Evolutionary conservation across 2,329 filamentous ascomycete species (phyloP), one percentile per base, ranked within the genome.

Genomic region (Botrytis byssoidea): DNA sequence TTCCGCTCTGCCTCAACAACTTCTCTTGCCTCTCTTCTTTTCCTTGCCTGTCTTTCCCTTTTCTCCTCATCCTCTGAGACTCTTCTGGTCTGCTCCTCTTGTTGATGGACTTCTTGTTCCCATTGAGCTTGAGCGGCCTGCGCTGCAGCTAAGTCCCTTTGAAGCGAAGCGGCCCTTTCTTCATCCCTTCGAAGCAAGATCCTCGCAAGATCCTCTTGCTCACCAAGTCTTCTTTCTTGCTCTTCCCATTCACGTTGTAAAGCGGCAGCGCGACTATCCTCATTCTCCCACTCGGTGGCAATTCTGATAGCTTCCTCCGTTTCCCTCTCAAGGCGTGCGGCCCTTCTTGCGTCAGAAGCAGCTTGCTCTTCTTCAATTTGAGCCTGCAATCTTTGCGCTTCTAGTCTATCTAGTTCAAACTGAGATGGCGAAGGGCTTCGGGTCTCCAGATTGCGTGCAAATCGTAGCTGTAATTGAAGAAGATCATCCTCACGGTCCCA

Each of bases 361-460:
- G 66, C 46, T 57, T 68, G 66, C 66, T 68, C 66, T 57, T 68
- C 71, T 20, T 48, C 71, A 22, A 72, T 55, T 60, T 72, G 35
- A 35, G 64, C 71, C n/a, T 72, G 71, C 42, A 72, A n/a, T 61
- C 71, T 72, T 61, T 72, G 48, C 18, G 71, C 71, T 35, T 72
- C 71, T 22, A 69, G 37, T 66, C 46, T 66, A 55, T 72, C 70
- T n/a, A 65, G 70, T 22, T 66, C 70, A 44, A 66, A 55, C 22
- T 66, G 70, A n/a, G 61, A 57, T 10, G 57, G 37, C 55, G 70
- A 59, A 29, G 61, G 51, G 40, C 37, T 42, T 37, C 60, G 59
- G 12, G 22, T 57, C 60, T 59, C 59, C 20, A 65, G 25, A 16
- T 55, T 44, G n/a, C 46, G 37, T 44, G 60, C 70, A 66, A 66